Evolutionary conservation across 2,329 filamentous ascomycete species (phyloP), one percentile per base, ranked within the genome.

Genomic region (Sporothrix globosa): DNA sequence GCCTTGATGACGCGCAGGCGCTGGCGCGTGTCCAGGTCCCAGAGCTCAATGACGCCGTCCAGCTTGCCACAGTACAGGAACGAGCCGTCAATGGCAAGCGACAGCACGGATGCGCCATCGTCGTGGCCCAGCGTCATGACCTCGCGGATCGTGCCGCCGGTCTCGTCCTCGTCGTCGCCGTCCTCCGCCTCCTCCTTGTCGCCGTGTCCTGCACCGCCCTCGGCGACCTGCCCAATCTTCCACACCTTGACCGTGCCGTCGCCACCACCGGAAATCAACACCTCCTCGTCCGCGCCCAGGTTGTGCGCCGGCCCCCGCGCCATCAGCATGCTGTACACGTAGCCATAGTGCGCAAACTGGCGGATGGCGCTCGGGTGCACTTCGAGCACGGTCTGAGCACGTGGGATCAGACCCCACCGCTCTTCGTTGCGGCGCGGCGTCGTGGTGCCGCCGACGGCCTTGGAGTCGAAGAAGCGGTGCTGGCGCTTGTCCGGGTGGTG

Each of bases 191-290:
- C 27, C 13, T 10, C 53, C 11, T 44, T 44, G 41, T 17, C 86
- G 81, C 80, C 6, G 34, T 10, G 34, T 30, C 34, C 34, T 7
- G 34, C 67, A 17, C 87, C 79, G 13, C 81, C 78, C 1, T 46
- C 74, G 19, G 82, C 81, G 11, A 4, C 27, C 66, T 73, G 72
- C 10, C 78, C 81, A 19, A 97, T 84, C 68, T 87, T 87, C 96
- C 96, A 99, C n/a, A 98, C 80, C 80, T 97, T 97, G 77, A 99
- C 94, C 0, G 91, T 92, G 0, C 96, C 96, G 77, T 98, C 96
- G 44, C 96, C 96, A 48, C 93, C 94, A 10, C 94, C 96, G 0
- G 95, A 97, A 44, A 99, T 88, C 50, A 99, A 79, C 0, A 97
- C 89, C 75, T 98, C 94, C 34, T 91, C 88, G 1, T 92, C 89